Conservation (phyloP, 1,284 basidiomycete genomes). For the Caloboletus inedulis region DNA sequence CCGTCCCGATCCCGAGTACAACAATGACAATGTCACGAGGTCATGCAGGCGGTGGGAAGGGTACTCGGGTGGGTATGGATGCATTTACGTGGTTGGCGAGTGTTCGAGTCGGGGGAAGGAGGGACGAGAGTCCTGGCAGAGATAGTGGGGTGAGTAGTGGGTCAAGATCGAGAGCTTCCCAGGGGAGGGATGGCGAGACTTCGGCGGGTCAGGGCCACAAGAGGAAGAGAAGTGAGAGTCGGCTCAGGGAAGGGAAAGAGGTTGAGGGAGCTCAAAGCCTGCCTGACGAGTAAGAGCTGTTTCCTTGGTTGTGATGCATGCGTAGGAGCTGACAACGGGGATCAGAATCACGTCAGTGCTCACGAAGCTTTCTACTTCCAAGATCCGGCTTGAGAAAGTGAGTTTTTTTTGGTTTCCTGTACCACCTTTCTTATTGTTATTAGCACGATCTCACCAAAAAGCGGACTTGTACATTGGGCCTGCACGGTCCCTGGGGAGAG, state of each 20-base stretch:
- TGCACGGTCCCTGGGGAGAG: conserved; percentile 90
- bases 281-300: conserved; percentile 69
- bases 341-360: conserved; percentile 76
- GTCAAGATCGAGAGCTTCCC: conserved; percentile 35
- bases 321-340: conserved; percentile 8
- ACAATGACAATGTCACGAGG: conserved; percentile 50
- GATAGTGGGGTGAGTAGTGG: conserved; percentile 46
- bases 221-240: conserved; percentile 45
- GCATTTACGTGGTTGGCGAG: conserved; percentile 68
- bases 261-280: conserved; percentile 53
- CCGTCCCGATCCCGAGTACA: conserved; percentile 23
- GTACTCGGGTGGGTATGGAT: conserved; percentile 62
- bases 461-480: conserved; percentile 79
- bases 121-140: conserved; percentile 51
- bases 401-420: conserved; percentile 4
- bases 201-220: conserved; percentile 13
- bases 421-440: conserved; percentile 1
- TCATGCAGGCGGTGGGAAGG: conserved; percentile 54
- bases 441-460: conserved; percentile 80
- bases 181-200: conserved; percentile 21
- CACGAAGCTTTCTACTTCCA: conserved; percentile 64
- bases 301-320: not conserved
- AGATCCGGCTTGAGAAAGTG: conserved; percentile 85
- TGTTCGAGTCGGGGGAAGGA: conserved; percentile 54
- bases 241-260: conserved; percentile 41